These are phyloP conservation scores for Mercurialis annua DNA, from an alignment of 345 rosid genomes.

Conservation along the genomic window DNA sequence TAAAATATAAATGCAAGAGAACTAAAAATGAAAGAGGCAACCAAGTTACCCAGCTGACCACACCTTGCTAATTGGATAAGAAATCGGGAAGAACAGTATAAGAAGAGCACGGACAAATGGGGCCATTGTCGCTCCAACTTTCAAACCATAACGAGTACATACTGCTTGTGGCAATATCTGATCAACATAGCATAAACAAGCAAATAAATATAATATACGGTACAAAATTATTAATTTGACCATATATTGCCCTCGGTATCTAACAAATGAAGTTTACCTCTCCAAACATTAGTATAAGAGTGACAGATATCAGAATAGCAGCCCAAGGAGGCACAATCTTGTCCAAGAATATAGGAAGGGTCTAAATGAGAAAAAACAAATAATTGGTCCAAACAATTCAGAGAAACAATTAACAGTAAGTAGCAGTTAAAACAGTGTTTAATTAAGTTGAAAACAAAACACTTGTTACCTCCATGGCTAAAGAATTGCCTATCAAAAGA, in stretches of 20 bases:
- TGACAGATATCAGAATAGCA: slow-evolving; percentile 73
- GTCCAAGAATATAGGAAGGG: slow-evolving; percentile 88
- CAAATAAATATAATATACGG: slow-evolving; percentile 1
- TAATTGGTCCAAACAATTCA: background rate
- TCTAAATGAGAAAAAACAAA: slow-evolving; percentile 30
- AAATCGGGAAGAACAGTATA: slow-evolving; percentile 63
- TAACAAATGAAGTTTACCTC: slow-evolving; percentile 50
- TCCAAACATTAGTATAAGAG: slow-evolving; percentile 78
- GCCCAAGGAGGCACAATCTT: slow-evolving; percentile 79
- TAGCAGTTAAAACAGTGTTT: background rate
- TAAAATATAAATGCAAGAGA: background rate
- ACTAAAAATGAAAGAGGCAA: background rate
- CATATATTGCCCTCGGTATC: background rate
- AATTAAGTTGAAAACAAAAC: background rate
- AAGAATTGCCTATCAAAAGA: slow-evolving; percentile 81
- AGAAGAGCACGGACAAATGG: slow-evolving; percentile 80
- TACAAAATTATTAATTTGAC: background rate
- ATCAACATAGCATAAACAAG: slow-evolving; percentile 13
- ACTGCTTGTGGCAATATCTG: slow-evolving; percentile 93
- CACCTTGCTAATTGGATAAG: slow-evolving; percentile 98
- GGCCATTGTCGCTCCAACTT: slow-evolving; percentile 80
- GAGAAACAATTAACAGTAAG: background rate
- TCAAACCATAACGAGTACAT: slow-evolving; percentile 90
- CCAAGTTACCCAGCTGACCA: slow-evolving; percentile 3
- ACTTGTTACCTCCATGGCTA: slow-evolving; percentile 87